Conservation (phyloP, 352 stramenopile genomes). For the Globisporangium paroecandrum region DNA sequence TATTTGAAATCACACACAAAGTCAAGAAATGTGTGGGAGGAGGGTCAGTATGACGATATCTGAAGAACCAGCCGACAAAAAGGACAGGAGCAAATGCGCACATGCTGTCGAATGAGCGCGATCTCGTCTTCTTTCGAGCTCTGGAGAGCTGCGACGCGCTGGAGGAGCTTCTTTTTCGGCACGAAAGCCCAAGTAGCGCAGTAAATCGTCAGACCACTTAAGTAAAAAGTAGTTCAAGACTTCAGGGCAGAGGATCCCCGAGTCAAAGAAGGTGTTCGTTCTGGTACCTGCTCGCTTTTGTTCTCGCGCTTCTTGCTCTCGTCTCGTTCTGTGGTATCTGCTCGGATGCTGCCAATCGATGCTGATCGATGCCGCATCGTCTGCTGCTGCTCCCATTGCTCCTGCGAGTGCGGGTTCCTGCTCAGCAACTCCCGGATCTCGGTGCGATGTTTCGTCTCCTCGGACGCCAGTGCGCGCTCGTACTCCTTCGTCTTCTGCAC, state of each 20-base stretch:
- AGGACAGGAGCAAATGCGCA: constrained; percentile 7
- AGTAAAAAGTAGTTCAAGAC: background rate
- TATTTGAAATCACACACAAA: background rate
- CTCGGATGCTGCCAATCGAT: constrained; percentile 19
- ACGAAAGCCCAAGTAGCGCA: too few relatives aligned
- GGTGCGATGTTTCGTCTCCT: constrained; percentile 35
- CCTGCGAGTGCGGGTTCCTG: constrained; percentile 23
- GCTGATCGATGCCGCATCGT: constrained; percentile 16
- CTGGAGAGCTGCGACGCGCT: constrained; percentile 52
- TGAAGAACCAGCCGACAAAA: background rate
- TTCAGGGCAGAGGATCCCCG: background rate
- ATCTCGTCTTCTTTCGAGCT: constrained; percentile 68
- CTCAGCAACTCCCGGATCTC: constrained; percentile 63
- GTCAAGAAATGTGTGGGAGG: background rate
- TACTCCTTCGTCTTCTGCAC: constrained; percentile 59
- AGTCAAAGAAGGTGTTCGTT: background rate
- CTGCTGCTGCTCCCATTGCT: constrained; percentile 20
- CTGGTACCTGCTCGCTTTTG: constrained; percentile 25
- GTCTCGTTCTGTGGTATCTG: background rate
- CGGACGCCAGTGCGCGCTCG: constrained; percentile 47
- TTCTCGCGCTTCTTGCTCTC: constrained; percentile 26
- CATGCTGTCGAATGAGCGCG: constrained; percentile 64
- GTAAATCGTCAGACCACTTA: too few relatives aligned
- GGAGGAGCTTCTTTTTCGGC: constrained; percentile 31
- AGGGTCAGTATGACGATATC: too few relatives aligned